Evolutionary conservation across 768 basidiomycete species (phyloP).

Genomic region (Dioszegia aurantiaca): DNA sequence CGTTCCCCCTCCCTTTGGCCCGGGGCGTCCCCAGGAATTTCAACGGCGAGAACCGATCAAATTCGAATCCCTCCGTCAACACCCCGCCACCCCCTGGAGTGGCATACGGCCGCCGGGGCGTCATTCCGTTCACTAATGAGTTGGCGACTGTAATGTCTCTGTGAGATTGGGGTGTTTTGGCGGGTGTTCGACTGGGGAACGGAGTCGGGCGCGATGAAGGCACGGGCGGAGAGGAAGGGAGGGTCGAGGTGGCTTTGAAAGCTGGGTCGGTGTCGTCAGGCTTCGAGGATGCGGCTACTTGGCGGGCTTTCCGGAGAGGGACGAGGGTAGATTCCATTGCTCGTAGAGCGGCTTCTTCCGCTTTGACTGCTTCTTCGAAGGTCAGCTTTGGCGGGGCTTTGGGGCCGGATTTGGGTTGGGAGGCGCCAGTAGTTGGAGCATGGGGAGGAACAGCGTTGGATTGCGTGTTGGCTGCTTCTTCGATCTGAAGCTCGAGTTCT

Average conservation of each 20-base stretch:
- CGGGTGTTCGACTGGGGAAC: conserved; percentile 11
- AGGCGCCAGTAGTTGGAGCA: too few relatives aligned
- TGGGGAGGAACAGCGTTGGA: not conserved
- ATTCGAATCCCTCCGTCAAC: conserved; percentile 1
- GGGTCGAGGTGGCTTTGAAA: conserved; percentile 12
- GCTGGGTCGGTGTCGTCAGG: not conserved
- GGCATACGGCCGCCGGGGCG: conserved; percentile 1
- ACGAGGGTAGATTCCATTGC: conserved; percentile 37
- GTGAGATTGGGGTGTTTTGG: conserved; percentile 17
- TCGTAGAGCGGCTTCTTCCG: conserved; percentile 44
- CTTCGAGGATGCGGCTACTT: not conserved
- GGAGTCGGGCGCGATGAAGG: not conserved
- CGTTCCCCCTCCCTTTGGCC: not conserved
- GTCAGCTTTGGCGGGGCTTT: conserved; percentile 18
- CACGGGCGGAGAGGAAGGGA: not conserved
- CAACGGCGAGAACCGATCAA: conserved; percentile 4
- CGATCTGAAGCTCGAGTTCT: conserved; percentile 42
- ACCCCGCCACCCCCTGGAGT: conserved; percentile 6
- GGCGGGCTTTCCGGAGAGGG: conserved; percentile 20
- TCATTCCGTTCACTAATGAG: conserved; percentile 32
- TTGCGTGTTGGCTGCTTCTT: conserved; percentile 23
- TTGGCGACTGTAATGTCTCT: conserved; percentile 29
- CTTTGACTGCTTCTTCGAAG: conserved; percentile 44
- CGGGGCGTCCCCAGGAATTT: conserved; percentile 11
- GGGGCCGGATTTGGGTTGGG: not conserved